Base-by-base conservation (phyloP, 2,329 filamentous ascomycete species). In the Juglanconis juglandina region DNA sequence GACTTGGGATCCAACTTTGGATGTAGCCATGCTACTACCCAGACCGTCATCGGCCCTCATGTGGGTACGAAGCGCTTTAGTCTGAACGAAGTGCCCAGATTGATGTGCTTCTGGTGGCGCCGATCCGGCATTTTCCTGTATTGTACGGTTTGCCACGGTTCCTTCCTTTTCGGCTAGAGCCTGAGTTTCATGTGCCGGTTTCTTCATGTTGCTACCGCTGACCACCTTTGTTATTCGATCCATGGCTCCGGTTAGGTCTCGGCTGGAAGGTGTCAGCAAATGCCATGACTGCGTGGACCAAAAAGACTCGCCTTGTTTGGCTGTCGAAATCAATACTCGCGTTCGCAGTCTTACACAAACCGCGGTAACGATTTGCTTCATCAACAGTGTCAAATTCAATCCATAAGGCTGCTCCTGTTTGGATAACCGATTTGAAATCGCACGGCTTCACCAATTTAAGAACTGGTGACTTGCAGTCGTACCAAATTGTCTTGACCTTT, bases 351-450 rank as follows among this genome's bases (percentile, higher is more conserved):
- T 30, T 30, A 34, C 33, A 58, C 1, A n/a, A n/a, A 0, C 3
- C 10, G 13, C 56, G 42, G 34, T 48, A 61, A 5, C 34, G 8
- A 17, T 48, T 47, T 50, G 55, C 54, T 35, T 62, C 33, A 34
- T 62, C 56, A 57, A 57, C 50, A 54, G 51, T 62, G 14, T 5
- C 37, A 58, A 63, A 62, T 5, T 48, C 10, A 7, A 64, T 9
- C 24, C 34, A 51, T 32, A 62, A 17, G 1, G 10, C 6, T 1
- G 34, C 5, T 51, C 62, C 62, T 42, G 56, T 55, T 5, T 13
- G 11, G 3, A 55, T 10, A 1, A 13, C 42, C 9, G 5, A 5
- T 4, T n/a, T 13, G 42, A 11, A 8, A n/a, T 59, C 50, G 3
- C 2, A 1, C 4, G 24, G 9, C 32, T 57, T 61, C 7, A 2